These are phyloP conservation scores for Zea mays DNA, from an alignment of 176 grass and related monocot species.

Conservation along the genomic window Zm-B73-REFERENCE-NAM-5.0 NC_050105.1:122634001-122634500, in stretches of 20 bases:
- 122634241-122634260: conserved; percentile 3
- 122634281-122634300: not conserved
- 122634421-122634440: no score
- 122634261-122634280: conserved; percentile 24
- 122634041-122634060: no score
- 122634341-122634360: conserved; percentile 9
- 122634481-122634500: no score
- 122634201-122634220: not conserved
- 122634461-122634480: no score
- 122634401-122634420: not conserved
- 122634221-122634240: conserved; percentile 1
- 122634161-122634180: not conserved
- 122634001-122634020: no score
- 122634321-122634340: not conserved
- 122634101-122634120: no score
- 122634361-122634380: conserved; percentile 17
- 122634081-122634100: no score
- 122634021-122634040: no score
- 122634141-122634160: no score
- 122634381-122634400: conserved; percentile 13
- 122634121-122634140: no score
- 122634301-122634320: conserved; percentile 17
- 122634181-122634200: conserved; percentile 18
- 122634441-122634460: no score
- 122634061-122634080: no score